Conservation (phyloP, 768 basidiomycete genomes). For the Naganishia antarctica region DNA sequence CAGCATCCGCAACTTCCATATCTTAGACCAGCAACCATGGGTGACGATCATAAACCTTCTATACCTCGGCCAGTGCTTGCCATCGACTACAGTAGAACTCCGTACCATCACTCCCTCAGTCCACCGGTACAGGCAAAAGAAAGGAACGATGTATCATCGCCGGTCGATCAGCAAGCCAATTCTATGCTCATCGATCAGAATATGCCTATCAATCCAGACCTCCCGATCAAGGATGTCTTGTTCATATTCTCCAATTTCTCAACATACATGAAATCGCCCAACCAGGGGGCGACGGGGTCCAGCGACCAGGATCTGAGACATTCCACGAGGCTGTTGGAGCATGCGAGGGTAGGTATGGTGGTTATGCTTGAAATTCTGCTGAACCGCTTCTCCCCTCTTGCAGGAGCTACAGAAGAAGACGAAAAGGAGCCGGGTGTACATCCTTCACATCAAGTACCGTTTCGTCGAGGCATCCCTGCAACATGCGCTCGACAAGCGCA, state of each 20-base stretch:
- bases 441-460: conserved; percentile 47
- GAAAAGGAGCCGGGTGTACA: conserved; percentile 35
- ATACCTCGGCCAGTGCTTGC: conserved; percentile 1
- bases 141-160: background rate
- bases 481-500: conserved; percentile 31
- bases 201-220: conserved; percentile 37
- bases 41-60: conserved; percentile 11
- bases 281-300: conserved; percentile 39
- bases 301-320: conserved; percentile 41
- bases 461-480: conserved; percentile 34
- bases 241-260: conserved; percentile 45
- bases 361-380: background rate
- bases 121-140: background rate
- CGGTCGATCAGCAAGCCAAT: background rate
- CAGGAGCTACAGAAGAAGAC: conserved; percentile 33
- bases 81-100: background rate
- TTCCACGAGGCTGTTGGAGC: conserved; percentile 41
- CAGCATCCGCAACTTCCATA: no score
- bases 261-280: conserved; percentile 44
- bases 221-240: conserved; percentile 43
- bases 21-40: conserved; percentile 1
- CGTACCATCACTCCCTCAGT: conserved; percentile 6
- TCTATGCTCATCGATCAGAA: conserved; percentile 7
- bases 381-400: background rate
- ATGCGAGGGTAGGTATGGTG: conserved; percentile 40